Percentiles rank a stretch among this genome's conserved stretches.
Evolutionary conservation across 2,329 filamentous ascomycete genomes (phyloP).

Genomic region (Aspergillus amoenus): DNA sequence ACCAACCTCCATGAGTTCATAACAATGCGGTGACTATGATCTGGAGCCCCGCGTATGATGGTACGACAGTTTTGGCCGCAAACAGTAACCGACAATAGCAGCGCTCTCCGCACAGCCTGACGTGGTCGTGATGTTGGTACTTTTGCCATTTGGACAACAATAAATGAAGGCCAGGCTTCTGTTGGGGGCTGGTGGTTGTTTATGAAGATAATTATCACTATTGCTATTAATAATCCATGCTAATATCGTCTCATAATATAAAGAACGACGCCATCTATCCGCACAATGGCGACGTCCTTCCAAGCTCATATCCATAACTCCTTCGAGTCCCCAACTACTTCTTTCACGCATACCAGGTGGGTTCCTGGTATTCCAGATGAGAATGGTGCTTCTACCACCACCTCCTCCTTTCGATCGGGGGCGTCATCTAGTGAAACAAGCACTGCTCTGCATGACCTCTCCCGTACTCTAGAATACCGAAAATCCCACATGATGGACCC

Average conservation of each 20-base stretch:
- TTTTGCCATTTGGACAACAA: not conserved
- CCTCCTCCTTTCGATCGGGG: not conserved
- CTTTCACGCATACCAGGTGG: not conserved
- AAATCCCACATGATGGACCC: conserved; percentile 10
- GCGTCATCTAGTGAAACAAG: not conserved
- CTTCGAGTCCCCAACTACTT: conserved; percentile 10
- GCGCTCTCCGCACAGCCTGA: not conserved
- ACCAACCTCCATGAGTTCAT: too few relatives aligned
- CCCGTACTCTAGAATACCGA: conserved; percentile 5
- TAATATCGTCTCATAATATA: not conserved
- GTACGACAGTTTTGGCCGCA: too few relatives aligned
- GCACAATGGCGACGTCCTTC: conserved; percentile 17
- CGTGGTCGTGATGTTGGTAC: not conserved
- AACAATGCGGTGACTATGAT: too few relatives aligned
- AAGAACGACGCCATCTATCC: not conserved
- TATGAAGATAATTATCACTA: not conserved
- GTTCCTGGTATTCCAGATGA: not conserved
- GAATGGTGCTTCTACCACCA: not conserved
- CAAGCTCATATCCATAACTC: conserved; percentile 16
- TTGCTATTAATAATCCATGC: not conserved
- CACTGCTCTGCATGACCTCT: conserved; percentile 7
- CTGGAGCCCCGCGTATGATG: too few relatives aligned
- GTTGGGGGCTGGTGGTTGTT: not conserved
- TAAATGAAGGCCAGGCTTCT: not conserved
- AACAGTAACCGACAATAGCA: too few relatives aligned